phyloP scores from a whole-genome alignment of 306 rosid species.

The Acacia confusa region DNA sequence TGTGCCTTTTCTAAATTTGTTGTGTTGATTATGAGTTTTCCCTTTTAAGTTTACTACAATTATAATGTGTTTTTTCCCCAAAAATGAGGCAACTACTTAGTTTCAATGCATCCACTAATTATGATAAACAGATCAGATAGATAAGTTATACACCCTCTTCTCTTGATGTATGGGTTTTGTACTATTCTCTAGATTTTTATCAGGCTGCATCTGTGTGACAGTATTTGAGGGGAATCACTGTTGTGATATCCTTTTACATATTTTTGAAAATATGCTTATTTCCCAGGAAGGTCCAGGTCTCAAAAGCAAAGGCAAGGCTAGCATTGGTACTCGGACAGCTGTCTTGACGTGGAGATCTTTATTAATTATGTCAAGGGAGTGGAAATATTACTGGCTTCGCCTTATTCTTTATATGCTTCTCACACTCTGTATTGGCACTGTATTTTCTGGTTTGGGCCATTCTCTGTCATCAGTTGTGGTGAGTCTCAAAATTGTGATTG shows the following conservation, averaged over 20 bases:
- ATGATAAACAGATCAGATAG: background rate
- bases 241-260: slow-evolving; percentile 19
- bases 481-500: slow-evolving; percentile 35
- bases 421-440: slow-evolving; percentile 80
- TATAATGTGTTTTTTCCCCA: background rate
- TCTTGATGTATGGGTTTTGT: slow-evolving; percentile 8
- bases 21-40: background rate
- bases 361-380: slow-evolving; percentile 94
- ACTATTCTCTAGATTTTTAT: background rate
- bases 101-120: background rate
- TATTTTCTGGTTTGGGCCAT: slow-evolving; percentile 94
- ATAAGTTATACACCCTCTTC: background rate
- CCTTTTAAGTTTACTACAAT: background rate
- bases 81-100: background rate
- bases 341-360: slow-evolving; percentile 96
- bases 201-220: background rate
- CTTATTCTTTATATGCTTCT: slow-evolving; percentile 90
- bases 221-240: background rate
- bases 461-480: slow-evolving; percentile 94
- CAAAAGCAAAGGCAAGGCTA: slow-evolving; percentile 92
- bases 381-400: slow-evolving; percentile 98
- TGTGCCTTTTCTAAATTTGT: background rate
- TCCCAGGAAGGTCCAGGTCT: slow-evolving; percentile 89
- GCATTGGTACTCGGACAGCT: slow-evolving; percentile 73
- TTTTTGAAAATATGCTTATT: slow-evolving; percentile 38